Evolutionary conservation across 1,139 yeast species (phyloP).

Genomic region (Meyerozyma sp.): DNA sequence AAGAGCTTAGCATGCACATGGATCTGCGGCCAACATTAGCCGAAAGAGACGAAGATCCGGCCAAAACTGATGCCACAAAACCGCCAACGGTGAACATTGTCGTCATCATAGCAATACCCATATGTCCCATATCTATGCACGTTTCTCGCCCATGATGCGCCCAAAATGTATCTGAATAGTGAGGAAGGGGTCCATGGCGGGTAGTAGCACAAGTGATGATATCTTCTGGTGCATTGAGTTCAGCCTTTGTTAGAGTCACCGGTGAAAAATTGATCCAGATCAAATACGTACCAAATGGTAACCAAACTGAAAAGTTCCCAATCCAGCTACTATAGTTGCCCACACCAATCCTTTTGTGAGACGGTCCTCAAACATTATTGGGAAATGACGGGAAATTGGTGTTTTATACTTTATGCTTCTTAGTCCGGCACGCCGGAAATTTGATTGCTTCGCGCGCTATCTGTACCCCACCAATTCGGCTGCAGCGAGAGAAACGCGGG

Average conservation of each 20-base stretch:
- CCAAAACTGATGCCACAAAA: constrained; percentile 23
- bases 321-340: constrained; percentile 47
- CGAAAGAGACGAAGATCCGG: constrained; percentile 25
- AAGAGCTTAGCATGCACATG: constrained; percentile 21
- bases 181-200: constrained; percentile 16
- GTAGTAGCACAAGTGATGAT: constrained; percentile 43
- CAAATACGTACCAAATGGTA: constrained; percentile 50
- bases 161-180: constrained; percentile 25
- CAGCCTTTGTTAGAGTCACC: constrained; percentile 36
- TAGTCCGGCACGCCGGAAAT: not conserved
- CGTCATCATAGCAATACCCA: constrained; percentile 24
- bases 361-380: not conserved
- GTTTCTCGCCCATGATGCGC: constrained; percentile 17
- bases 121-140: constrained; percentile 25
- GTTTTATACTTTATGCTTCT: not conserved
- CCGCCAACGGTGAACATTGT: constrained; percentile 38
- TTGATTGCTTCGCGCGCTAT: not conserved
- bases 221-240: constrained; percentile 76
- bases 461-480: not conserved
- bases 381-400: too few species aligned
- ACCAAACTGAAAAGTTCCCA: constrained; percentile 81
- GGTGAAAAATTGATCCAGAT: not conserved
- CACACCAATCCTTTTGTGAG: constrained; percentile 16
- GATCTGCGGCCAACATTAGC: constrained; percentile 21
- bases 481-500: too few species aligned